A percentile compares a stretch with the other conserved stretches of the same genome.
Conservation (phyloP, 345 rosid genomes). For the Eucalyptus pauciflora region DNA sequence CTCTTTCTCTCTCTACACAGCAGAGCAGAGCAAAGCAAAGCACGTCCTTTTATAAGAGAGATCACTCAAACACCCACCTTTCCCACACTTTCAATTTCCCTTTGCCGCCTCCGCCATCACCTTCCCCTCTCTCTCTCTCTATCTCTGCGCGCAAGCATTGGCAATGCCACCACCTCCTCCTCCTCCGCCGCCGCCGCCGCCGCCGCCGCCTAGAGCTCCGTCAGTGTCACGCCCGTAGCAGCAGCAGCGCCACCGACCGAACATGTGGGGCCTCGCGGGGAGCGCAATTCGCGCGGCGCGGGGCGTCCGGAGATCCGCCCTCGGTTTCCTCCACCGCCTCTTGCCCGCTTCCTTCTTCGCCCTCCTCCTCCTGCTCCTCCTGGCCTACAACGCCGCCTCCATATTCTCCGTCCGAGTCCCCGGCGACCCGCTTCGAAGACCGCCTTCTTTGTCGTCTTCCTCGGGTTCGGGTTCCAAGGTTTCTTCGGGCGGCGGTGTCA, state of each 20-base stretch:
- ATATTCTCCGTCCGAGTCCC: conserved; percentile 52
- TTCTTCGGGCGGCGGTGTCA: not conserved
- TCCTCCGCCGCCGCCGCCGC: not conserved
- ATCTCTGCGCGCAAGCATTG: not conserved
- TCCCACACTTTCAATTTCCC: not conserved
- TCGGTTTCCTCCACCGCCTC: conserved; percentile 25
- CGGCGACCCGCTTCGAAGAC: conserved; percentile 19
- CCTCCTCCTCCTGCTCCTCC: conserved; percentile 44
- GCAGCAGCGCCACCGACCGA: not conserved
- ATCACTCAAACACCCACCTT: not conserved
- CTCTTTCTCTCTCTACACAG: not conserved
- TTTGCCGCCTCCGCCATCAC: conserved; percentile 27
- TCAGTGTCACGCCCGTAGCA: not conserved
- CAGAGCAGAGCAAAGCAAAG: not conserved
- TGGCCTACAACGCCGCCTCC: conserved; percentile 56
- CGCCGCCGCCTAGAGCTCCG: not conserved
- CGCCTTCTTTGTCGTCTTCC: conserved; percentile 4
- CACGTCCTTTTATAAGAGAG: not conserved
- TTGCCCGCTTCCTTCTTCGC: conserved; percentile 59
- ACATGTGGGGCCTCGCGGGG: not conserved
- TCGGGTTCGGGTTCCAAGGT: not conserved
- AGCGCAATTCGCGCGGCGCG: not conserved
- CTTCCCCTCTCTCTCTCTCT: not conserved
- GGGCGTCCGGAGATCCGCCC: conserved; percentile 8
- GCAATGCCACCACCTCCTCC: not conserved